Conservation (phyloP, 768 basidiomycete genomes). For the Grammothele lineata region DNA sequence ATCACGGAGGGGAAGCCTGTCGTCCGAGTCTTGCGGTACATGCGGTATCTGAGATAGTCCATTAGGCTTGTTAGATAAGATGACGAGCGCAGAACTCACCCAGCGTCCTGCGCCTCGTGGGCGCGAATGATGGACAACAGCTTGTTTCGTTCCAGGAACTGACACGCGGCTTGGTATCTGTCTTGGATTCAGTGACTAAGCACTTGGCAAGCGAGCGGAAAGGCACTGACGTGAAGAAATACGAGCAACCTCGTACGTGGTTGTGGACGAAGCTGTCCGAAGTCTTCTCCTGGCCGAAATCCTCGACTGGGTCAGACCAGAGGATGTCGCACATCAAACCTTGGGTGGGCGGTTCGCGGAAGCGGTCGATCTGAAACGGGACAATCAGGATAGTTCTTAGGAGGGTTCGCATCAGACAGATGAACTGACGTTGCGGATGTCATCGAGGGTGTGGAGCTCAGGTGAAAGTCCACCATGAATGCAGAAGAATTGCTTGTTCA, state of each 20-base stretch:
- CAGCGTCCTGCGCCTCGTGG: conserved; percentile 98
- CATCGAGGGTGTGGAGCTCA: conserved; percentile 92
- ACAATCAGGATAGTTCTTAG: not conserved
- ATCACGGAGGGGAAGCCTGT: conserved; percentile 99
- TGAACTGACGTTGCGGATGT: conserved; percentile 73
- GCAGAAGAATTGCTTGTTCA: conserved; percentile 99
- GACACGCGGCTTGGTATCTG: conserved; percentile 94
- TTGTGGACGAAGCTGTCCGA: conserved; percentile 92
- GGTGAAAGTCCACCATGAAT: conserved; percentile 97
- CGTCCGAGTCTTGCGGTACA: conserved; percentile 98
- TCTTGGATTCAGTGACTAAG: conserved; percentile 6
- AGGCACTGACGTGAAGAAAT: conserved; percentile 77
- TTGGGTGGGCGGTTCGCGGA: conserved; percentile 95
- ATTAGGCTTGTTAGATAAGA: no score
- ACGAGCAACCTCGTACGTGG: conserved; percentile 94
- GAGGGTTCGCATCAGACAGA: not conserved
- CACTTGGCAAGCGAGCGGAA: conserved; percentile 11
- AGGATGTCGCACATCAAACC: conserved; percentile 98
- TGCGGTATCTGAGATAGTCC: conserved; percentile 70
- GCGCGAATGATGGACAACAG: conserved; percentile 95
- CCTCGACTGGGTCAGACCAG: conserved; percentile 98
- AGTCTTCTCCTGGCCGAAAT: conserved; percentile 93
- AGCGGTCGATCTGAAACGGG: conserved; percentile 78
- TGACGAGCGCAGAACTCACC: conserved; percentile 44
- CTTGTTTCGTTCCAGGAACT: conserved; percentile 97